Conservation (phyloP, 2,329 filamentous ascomycete genomes). For the Clarireedia monteithiana region DNA sequence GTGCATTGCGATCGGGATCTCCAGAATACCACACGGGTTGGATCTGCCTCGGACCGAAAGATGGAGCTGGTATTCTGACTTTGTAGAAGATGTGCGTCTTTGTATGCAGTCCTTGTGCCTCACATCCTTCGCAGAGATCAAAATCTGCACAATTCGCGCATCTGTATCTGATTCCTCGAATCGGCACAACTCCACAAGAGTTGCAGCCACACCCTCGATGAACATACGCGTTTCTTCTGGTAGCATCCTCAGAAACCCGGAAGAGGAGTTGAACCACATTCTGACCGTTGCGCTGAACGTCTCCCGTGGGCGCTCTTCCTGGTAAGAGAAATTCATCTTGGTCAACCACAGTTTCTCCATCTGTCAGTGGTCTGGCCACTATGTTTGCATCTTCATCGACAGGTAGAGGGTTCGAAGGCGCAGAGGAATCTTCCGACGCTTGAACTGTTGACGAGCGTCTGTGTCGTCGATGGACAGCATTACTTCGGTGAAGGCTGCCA, state of each 20-base stretch:
- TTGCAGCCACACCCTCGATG: conserved; percentile 92
- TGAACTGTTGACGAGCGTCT: neutral
- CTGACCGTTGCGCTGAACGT: conserved; percentile 48
- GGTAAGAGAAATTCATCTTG: conserved; percentile 20
- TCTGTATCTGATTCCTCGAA: conserved; percentile 85
- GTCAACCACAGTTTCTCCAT: conserved; percentile 29
- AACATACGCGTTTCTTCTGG: conserved; percentile 78
- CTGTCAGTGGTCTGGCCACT: conserved; percentile 20
- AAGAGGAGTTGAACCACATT: conserved; percentile 82
- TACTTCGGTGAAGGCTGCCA: conserved; percentile 50
- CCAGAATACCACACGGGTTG: conserved; percentile 84
- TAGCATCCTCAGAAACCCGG: conserved; percentile 88
- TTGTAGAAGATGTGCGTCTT: conserved; percentile 98
- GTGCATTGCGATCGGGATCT: conserved; percentile 61
- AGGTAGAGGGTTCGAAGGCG: neutral
- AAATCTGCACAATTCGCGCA: conserved; percentile 96
- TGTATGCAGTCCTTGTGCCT: conserved; percentile 63
- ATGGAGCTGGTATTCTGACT: conserved; percentile 80
- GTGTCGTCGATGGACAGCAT: conserved; percentile 52
- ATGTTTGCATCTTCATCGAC: conserved; percentile 27
- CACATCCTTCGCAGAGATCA: conserved; percentile 90
- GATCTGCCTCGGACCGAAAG: conserved; percentile 72
- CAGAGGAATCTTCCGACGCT: neutral
- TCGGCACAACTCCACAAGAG: conserved; percentile 77
- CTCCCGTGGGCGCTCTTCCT: conserved; percentile 3